Conservation (phyloP, 352 stramenopile genomes). For the Phytophthora citricola region DNA sequence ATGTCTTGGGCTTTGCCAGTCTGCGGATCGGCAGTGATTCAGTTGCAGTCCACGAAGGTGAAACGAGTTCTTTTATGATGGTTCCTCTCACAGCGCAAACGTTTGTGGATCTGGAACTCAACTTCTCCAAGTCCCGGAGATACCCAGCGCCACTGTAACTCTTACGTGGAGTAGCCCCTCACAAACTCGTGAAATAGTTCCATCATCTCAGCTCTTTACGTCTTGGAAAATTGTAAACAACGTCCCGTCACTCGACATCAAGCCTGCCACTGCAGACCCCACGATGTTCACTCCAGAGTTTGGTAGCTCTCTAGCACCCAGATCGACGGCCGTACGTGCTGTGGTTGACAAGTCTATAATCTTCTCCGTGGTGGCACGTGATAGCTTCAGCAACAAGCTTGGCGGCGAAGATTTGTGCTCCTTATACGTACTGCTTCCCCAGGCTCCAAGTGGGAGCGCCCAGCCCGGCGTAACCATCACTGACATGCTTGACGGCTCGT, state of each 20-base stretch:
- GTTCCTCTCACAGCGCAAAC: slow-evolving; percentile 40
- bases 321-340: slow-evolving; percentile 11
- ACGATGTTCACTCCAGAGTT: slow-evolving; percentile 56
- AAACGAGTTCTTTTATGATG: slow-evolving; percentile 12
- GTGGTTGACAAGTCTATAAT: slow-evolving; percentile 26
- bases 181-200: slow-evolving; percentile 49
- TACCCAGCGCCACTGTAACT: slow-evolving; percentile 43
- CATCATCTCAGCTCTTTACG: slow-evolving; percentile 53
- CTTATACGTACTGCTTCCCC: slow-evolving; percentile 48
- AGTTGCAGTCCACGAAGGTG: slow-evolving; percentile 16
- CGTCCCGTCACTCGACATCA: slow-evolving; percentile 50
- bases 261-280: slow-evolving; percentile 34
- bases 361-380: slow-evolving; percentile 49
- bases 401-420: slow-evolving; percentile 40
- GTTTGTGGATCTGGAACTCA: slow-evolving; percentile 54
- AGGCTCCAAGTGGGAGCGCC: slow-evolving; percentile 25
- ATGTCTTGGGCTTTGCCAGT: slow-evolving; percentile 42
- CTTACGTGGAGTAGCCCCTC: slow-evolving; percentile 69
- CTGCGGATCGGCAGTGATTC: slow-evolving; percentile 31
- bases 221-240: slow-evolving; percentile 67
- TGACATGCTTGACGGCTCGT: slow-evolving; percentile 50
- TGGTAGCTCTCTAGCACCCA: neutral
- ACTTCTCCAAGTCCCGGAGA: slow-evolving; percentile 53
- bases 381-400: slow-evolving; percentile 50
- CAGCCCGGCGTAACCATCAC: slow-evolving; percentile 31